These are phyloP conservation scores for Pleomassaria siparia DNA, from an alignment of 2,329 filamentous ascomycete species.

Conservation along the genomic window DNA sequence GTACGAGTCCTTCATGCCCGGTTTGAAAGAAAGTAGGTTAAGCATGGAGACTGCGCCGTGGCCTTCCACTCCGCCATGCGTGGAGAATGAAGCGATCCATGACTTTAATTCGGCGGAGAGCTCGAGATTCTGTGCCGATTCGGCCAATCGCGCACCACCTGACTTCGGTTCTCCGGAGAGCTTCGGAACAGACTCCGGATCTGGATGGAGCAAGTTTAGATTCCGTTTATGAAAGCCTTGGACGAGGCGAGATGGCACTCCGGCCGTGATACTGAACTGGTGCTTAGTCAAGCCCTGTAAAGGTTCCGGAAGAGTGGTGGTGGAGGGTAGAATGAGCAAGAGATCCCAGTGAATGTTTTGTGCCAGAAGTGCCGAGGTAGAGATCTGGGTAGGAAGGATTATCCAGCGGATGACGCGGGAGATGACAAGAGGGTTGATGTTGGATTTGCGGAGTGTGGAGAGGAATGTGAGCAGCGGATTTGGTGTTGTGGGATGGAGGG, in stretches of 20 bases:
- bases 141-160: constrained; percentile 29
- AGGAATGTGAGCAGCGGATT: constrained; percentile 45
- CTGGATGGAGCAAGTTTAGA: constrained; percentile 42
- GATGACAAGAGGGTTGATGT: constrained; percentile 46
- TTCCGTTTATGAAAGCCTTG: constrained; percentile 43
- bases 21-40: constrained; percentile 62
- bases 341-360: constrained; percentile 50
- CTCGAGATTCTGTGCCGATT: constrained; percentile 55
- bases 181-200: constrained; percentile 34
- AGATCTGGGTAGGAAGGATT: constrained; percentile 49
- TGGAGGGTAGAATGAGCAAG: constrained; percentile 47
- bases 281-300: constrained; percentile 28
- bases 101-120: constrained; percentile 52
- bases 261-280: constrained; percentile 43
- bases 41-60: constrained; percentile 61
- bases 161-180: constrained; percentile 31
- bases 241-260: constrained; percentile 49
- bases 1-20: constrained; percentile 55
- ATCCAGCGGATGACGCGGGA: constrained; percentile 53
- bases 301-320: constrained; percentile 26
- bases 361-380: constrained; percentile 45
- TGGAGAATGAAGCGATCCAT: constrained; percentile 51
- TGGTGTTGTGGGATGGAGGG: constrained; percentile 41
- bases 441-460: constrained; percentile 35
- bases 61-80: constrained; percentile 21